Evolutionary conservation across 257 asterid genomes (phyloP).

Genomic region (Solanum ossicruentum): DNA sequence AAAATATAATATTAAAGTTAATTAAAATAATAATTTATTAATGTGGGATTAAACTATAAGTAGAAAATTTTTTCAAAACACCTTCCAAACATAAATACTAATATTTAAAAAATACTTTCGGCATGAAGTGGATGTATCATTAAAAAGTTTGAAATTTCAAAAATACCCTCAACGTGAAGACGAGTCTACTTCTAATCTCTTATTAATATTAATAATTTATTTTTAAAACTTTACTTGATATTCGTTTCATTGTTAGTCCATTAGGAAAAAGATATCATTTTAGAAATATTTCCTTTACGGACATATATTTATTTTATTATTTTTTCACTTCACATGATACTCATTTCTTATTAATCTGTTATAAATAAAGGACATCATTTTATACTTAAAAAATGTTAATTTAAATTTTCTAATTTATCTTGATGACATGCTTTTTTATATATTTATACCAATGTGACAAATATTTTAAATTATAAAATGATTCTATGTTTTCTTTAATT

Average conservation of each 20-base stretch:
- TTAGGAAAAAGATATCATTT: neutral
- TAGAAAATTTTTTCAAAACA: neutral
- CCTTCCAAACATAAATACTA: neutral
- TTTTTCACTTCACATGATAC: neutral
- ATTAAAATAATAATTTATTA: neutral
- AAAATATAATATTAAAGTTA: too few species aligned
- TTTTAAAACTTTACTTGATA: neutral
- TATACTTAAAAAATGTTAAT: too few species aligned
- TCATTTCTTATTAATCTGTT: neutral
- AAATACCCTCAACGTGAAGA: neutral
- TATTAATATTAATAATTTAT: too few species aligned
- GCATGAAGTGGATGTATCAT: neutral
- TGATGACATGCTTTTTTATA: too few species aligned
- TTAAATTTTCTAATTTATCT: too few species aligned
- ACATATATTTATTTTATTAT: too few species aligned
- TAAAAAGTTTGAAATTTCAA: neutral
- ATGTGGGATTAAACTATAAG: neutral
- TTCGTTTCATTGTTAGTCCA: neutral
- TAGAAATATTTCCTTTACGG: fast-evolving
- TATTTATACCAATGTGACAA: too few species aligned
- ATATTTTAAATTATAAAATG: too few species aligned
- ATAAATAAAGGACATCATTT: too few species aligned
- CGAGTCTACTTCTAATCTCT: neutral
- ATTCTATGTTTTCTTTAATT: too few species aligned
- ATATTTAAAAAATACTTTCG: too few species aligned